Evolutionary conservation across 2,329 filamentous ascomycete genomes (phyloP).

Genomic region (Hypoxylon sp.): DNA sequence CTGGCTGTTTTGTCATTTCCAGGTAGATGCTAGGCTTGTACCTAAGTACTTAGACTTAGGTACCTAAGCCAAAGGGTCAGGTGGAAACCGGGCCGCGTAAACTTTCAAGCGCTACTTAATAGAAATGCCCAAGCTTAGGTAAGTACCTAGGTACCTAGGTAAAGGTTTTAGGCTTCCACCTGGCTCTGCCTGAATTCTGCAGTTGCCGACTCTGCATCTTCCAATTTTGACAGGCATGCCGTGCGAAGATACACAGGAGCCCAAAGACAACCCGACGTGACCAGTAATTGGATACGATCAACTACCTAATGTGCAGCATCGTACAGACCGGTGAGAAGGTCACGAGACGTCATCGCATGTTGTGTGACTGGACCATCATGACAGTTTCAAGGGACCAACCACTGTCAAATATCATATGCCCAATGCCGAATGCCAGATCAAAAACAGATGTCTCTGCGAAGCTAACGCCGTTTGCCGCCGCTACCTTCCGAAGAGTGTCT

Average conservation of each 20-base stretch:
- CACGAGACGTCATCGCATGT: conserved; percentile 32
- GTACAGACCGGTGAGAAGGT: conserved; percentile 1
- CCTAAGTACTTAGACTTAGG: too few species aligned
- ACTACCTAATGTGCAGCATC: not conserved
- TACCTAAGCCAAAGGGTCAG: too few species aligned
- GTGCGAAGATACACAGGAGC: not conserved
- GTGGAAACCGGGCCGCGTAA: conserved; percentile 6
- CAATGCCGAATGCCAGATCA: conserved; percentile 19
- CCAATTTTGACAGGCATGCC: not conserved
- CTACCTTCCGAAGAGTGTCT: conserved; percentile 15
- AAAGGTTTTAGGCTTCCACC: too few species aligned
- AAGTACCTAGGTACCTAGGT: too few species aligned
- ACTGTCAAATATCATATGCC: conserved; percentile 17
- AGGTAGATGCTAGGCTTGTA: too few species aligned
- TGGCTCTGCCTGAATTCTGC: too few species aligned
- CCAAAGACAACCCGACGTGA: not conserved
- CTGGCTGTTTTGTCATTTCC: too few species aligned
- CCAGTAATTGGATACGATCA: not conserved
- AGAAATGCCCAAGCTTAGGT: too few species aligned
- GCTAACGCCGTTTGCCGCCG: conserved; percentile 20
- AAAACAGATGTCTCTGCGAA: conserved; percentile 16
- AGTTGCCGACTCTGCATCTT: conserved; percentile 1
- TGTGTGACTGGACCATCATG: conserved; percentile 31
- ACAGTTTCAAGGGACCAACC: conserved; percentile 17
- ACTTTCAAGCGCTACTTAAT: too few species aligned